Conservation (phyloP, 2,329 filamentous ascomycete species). For the Juglanconis sp. region DNA sequence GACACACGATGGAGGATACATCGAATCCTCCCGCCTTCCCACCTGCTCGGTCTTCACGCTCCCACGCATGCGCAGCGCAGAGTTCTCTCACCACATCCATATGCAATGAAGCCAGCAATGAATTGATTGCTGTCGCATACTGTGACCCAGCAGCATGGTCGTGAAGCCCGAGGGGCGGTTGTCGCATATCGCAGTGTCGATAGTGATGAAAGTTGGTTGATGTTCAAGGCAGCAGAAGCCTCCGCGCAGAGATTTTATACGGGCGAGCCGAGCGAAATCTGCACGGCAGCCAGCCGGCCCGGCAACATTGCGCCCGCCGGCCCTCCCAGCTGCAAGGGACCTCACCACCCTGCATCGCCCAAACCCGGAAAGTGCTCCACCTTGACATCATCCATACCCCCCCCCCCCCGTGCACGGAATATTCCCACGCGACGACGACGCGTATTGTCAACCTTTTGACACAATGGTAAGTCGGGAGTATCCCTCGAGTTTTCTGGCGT, state of each 20-base stretch:
- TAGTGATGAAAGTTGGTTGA: not conserved
- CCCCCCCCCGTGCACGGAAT: not conserved
- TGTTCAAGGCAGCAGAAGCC: not conserved
- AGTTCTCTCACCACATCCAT: not conserved
- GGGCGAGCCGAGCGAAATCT: not conserved
- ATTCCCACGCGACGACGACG: slow-evolving; percentile 4
- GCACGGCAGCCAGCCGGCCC: not conserved
- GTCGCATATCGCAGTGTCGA: not conserved
- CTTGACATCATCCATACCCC: slow-evolving; percentile 14
- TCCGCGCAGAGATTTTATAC: slow-evolving; percentile 9
- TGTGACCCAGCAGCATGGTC: not conserved
- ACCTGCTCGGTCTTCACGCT: not conserved
- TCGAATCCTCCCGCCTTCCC: not conserved
- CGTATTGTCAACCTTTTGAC: not conserved
- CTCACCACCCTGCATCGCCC: not conserved
- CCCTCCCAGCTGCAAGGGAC: not conserved
- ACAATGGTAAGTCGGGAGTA: slow-evolving; percentile 12
- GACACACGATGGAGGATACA: not conserved
- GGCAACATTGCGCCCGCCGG: not conserved
- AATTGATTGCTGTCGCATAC: not conserved
- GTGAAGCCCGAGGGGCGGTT: not conserved
- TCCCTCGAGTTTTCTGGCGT: not conserved
- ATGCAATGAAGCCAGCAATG: not conserved
- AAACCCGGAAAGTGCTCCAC: slow-evolving; percentile 3
- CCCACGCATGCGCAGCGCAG: not conserved